phyloP scores from a whole-genome alignment of 306 rosid genomes.

The Oemleria cerasiformis region DNA sequence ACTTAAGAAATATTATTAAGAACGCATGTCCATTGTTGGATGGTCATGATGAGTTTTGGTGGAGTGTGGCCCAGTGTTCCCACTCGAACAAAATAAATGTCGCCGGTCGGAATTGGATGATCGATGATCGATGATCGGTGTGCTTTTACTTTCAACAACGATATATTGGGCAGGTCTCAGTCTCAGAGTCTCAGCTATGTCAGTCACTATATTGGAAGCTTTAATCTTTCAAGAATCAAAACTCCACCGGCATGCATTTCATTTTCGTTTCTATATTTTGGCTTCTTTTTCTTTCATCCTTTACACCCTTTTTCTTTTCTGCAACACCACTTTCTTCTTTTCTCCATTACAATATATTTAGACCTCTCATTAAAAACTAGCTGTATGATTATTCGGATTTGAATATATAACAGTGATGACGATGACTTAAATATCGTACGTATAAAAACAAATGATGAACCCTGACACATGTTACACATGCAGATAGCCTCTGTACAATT shows the following conservation, averaged over 20 bases:
- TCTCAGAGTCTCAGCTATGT: not conserved
- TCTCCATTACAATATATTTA: not conserved
- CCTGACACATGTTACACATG: slow-evolving; percentile 1
- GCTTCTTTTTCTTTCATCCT: not conserved
- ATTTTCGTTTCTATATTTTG: slow-evolving; percentile 12
- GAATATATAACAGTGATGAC: not conserved
- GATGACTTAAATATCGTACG: not conserved
- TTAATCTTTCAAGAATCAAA: slow-evolving; percentile 10
- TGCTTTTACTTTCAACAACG: too few relatives aligned
- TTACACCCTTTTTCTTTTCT: not conserved
- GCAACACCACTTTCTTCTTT: slow-evolving; percentile 1
- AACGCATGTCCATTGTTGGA: not conserved
- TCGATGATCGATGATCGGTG: too few relatives aligned
- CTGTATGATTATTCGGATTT: not conserved
- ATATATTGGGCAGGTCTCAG: not conserved
- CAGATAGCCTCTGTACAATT: slow-evolving; percentile 8
- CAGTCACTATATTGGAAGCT: not conserved
- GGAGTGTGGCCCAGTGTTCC: not conserved
- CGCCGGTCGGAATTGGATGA: too few relatives aligned
- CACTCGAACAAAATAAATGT: not conserved
- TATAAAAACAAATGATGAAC: not conserved
- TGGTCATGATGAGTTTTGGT: not conserved
- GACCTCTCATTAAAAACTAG: too few relatives aligned
- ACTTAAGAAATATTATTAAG: too few relatives aligned
- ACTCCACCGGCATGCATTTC: not conserved